A percentile compares a stretch with the other conserved stretches of the same genome.
phyloP scores from a whole-genome alignment of 495 filamentous ascomycete species.

The Pyrenula massariospora region DNA sequence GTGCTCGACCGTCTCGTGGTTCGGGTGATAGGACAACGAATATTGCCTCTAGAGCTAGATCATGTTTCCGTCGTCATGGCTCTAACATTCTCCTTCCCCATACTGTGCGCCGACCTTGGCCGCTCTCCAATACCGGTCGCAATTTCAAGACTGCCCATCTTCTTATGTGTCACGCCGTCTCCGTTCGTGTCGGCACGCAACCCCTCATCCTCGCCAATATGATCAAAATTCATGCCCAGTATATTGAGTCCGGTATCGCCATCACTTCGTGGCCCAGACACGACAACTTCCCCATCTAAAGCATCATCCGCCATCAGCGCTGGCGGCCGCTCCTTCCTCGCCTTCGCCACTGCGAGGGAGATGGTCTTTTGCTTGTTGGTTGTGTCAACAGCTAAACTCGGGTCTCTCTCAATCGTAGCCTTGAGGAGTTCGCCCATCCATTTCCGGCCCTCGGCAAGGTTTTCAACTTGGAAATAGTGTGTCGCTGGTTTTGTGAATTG shows the following conservation, averaged over 20 bases:
- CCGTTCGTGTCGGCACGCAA: not conserved
- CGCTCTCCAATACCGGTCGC: not conserved
- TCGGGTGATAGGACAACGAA: not conserved
- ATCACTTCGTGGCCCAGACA: conserved; percentile 10
- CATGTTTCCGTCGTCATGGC: not conserved
- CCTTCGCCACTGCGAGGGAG: conserved; percentile 67
- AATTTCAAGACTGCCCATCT: conserved; percentile 7
- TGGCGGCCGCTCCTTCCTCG: conserved; percentile 78
- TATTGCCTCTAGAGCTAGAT: not conserved
- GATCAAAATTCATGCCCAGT: conserved; percentile 10
- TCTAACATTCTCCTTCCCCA: not conserved
- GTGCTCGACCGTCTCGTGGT: not conserved
- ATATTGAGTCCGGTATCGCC: conserved; percentile 15
- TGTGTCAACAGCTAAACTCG: conserved; percentile 61
- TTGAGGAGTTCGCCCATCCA: conserved; percentile 99
- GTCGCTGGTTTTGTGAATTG: conserved; percentile 95
- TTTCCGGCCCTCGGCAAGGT: conserved; percentile 69
- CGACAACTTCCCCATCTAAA: conserved; percentile 18
- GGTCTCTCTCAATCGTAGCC: conserved; percentile 93
- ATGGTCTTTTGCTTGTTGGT: conserved; percentile 96
- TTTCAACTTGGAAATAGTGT: conserved; percentile 95
- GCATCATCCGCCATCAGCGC: conserved; percentile 66
- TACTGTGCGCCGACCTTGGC: not conserved
- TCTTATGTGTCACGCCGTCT: conserved; percentile 4
- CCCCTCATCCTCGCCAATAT: conserved; percentile 1